Conservation (phyloP, 2,329 filamentous ascomycete species). For the Microdochium bolleyi region DNA sequence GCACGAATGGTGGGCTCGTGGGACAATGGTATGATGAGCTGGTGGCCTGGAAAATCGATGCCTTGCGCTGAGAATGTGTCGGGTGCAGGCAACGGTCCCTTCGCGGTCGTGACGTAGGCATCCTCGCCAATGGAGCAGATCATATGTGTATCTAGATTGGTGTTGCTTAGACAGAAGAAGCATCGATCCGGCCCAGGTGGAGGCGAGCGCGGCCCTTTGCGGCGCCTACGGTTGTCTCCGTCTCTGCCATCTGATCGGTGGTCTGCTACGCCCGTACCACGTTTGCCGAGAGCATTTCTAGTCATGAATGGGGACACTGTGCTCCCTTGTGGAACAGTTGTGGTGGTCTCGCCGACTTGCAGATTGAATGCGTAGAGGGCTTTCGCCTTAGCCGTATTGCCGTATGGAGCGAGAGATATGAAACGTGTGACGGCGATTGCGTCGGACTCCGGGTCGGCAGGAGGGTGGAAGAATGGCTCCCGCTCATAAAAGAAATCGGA, state of each 20-base stretch:
- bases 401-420: constrained; percentile 76
- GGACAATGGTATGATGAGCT: constrained; percentile 82
- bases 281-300: constrained; percentile 44
- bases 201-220: constrained; percentile 36
- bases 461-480: constrained; percentile 78
- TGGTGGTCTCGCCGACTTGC: constrained; percentile 51
- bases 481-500: constrained; percentile 72
- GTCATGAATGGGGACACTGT: constrained; percentile 67
- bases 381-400: constrained; percentile 71
- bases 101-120: constrained; percentile 82
- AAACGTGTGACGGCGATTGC: constrained; percentile 69
- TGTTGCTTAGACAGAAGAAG: constrained; percentile 93
- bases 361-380: constrained; percentile 73
- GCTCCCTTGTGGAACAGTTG: constrained; percentile 57
- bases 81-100: constrained; percentile 72
- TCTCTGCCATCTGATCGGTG: constrained; percentile 29
- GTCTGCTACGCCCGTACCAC: constrained; percentile 31
- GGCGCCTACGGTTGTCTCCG: constrained; percentile 31
- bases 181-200: constrained; percentile 70
- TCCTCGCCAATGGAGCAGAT: constrained; percentile 84
- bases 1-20: constrained; percentile 69
- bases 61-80: constrained; percentile 57
- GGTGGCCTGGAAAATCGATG: constrained; percentile 72
- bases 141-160: constrained; percentile 76
- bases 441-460: constrained; percentile 31